Percentiles rank a stretch among this genome's conserved stretches.
These are phyloP conservation scores for Globisporangium iwayamae DNA, from an alignment of 352 stramenopile species.

Conservation along the genomic window DNA sequence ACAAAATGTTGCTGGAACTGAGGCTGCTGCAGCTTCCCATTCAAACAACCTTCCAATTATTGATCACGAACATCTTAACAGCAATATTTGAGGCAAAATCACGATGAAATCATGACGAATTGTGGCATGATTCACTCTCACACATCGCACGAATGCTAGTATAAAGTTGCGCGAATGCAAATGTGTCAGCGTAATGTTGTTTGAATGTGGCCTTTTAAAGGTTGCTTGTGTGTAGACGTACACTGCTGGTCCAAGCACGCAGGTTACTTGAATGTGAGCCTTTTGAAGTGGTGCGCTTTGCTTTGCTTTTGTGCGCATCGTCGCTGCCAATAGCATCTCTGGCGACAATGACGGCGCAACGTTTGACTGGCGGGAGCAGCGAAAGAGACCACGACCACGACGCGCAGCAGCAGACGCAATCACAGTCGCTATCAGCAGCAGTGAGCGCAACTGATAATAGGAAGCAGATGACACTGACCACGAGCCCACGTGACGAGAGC, in stretches of 20 bases:
- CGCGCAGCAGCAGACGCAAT: not conserved
- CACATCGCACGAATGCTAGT: too few relatives aligned
- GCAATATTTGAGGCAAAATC: too few relatives aligned
- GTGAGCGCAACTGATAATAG: not conserved
- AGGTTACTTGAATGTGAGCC: not conserved
- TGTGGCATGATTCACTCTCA: too few relatives aligned
- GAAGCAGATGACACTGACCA: not conserved
- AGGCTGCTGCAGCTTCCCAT: not conserved
- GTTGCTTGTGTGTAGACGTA: not conserved
- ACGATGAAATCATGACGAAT: too few relatives aligned
- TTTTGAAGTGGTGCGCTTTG: not conserved
- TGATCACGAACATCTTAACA: too few relatives aligned
- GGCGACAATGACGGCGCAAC: constrained; percentile 10
- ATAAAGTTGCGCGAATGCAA: too few relatives aligned
- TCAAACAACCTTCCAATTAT: not conserved
- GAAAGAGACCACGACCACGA: not conserved
- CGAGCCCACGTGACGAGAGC: constrained; percentile 12
- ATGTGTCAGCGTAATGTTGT: too few relatives aligned
- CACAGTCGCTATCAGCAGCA: not conserved
- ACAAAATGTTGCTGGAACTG: not conserved
- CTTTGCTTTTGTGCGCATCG: not conserved
- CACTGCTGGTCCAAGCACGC: not conserved
- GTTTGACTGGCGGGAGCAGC: constrained; percentile 8
- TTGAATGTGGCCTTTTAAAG: too few relatives aligned
- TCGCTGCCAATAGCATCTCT: constrained; percentile 6